Evolutionary conservation across 2,329 filamentous ascomycete genomes (phyloP).

Genomic region (Trichoderma brevicompactum): DNA sequence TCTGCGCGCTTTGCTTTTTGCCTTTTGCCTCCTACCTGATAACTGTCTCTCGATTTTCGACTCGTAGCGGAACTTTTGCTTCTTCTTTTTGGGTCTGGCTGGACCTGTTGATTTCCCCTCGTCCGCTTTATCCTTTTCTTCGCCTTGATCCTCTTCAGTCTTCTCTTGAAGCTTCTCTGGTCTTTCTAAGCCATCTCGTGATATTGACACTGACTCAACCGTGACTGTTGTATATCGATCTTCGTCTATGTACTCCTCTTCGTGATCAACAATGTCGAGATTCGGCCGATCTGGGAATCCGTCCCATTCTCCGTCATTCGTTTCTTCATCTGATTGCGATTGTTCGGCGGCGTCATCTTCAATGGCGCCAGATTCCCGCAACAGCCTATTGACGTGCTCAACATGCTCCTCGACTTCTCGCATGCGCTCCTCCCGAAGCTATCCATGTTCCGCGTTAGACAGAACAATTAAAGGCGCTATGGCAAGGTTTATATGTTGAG

Average conservation of each 20-base stretch:
- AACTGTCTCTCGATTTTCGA: conserved; percentile 82
- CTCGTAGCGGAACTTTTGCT: conserved; percentile 92
- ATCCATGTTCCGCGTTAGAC: conserved; percentile 8
- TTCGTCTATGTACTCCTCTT: conserved; percentile 95
- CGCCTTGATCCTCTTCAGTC: conserved; percentile 43
- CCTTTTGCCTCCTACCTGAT: conserved; percentile 70
- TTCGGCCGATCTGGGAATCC: conserved; percentile 62
- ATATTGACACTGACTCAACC: conserved; percentile 83
- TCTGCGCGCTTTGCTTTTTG: conserved; percentile 57
- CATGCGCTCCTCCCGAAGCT: conserved; percentile 85
- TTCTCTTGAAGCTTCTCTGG: conserved; percentile 47
- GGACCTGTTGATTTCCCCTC: conserved; percentile 40
- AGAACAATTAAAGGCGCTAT: neutral
- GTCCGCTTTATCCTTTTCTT: conserved; percentile 36
- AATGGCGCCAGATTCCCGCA: conserved; percentile 62
- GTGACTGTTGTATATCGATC: conserved; percentile 95
- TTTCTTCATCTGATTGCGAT: conserved; percentile 34
- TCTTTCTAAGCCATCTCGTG: conserved; percentile 71
- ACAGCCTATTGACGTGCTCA: conserved; percentile 70
- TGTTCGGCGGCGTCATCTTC: conserved; percentile 40
- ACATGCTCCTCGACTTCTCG: conserved; percentile 83
- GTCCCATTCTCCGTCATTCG: conserved; percentile 64
- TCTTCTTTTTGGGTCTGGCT: conserved; percentile 72
- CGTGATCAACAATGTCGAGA: conserved; percentile 68
- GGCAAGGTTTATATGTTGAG: neutral